phyloP scores from a whole-genome alignment of 2,329 filamentous ascomycete genomes.

The Penicillium rolfsii region DNA sequence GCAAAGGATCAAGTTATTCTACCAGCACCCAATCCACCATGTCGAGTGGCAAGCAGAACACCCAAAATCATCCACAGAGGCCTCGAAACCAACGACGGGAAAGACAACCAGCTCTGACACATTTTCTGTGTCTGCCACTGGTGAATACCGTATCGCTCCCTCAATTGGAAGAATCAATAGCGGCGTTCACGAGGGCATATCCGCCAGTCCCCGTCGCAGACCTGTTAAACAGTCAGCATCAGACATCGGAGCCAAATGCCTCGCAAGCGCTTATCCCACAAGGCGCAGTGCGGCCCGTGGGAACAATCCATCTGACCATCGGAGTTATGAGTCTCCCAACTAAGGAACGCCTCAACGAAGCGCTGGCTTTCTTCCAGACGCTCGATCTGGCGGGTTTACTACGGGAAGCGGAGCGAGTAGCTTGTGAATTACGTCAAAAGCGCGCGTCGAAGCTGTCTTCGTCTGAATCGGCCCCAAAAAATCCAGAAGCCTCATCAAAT shows the following conservation, averaged over 20 bases:
- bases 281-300: conserved; percentile 72
- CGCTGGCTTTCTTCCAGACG: conserved; percentile 48
- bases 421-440: conserved; percentile 9
- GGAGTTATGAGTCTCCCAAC: conserved; percentile 77
- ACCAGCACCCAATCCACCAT: conserved; percentile 7
- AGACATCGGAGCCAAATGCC: conserved; percentile 31
- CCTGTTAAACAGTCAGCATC: background rate
- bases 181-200: conserved; percentile 57
- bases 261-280: conserved; percentile 58
- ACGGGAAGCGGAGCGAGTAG: conserved; percentile 37
- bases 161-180: conserved; percentile 67
- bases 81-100: conserved; percentile 20
- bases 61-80: conserved; percentile 4
- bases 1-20: conserved; percentile 3
- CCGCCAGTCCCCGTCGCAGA: conserved; percentile 2
- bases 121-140: conserved; percentile 61
- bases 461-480: background rate
- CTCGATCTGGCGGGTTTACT: conserved; percentile 51
- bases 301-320: conserved; percentile 82
- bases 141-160: conserved; percentile 62
- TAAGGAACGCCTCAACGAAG: conserved; percentile 53
- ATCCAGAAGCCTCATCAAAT: background rate
- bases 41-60: conserved; percentile 12
- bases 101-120: conserved; percentile 45
- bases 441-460: background rate